phyloP scores from a whole-genome alignment of 148 eudicot genomes.

The Bassia scoparia region DNA sequence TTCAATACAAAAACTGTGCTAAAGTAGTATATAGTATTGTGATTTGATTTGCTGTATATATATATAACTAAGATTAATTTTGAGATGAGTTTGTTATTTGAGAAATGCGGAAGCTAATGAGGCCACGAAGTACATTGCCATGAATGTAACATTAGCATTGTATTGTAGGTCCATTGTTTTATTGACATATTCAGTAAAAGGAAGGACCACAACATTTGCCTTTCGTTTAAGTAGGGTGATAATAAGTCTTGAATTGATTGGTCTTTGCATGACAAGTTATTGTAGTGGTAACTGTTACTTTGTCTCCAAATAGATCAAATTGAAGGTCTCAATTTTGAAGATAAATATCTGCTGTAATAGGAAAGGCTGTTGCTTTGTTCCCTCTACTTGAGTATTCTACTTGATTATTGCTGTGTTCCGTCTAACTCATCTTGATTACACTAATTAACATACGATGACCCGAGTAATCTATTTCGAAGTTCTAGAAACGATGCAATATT shows the following conservation, averaged over 20 bases:
- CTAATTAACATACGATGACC: too few species aligned
- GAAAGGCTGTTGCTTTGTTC: too few species aligned
- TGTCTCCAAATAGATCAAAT: background rate
- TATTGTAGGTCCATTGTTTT: slow-evolving; percentile 24
- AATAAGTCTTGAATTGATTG: slow-evolving; percentile 24
- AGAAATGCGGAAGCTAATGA: slow-evolving; percentile 14
- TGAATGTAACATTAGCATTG: slow-evolving; percentile 13
- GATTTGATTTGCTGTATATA: slow-evolving; percentile 19
- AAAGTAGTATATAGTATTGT: background rate
- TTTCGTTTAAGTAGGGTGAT: slow-evolving; percentile 29
- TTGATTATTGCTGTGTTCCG: too few species aligned
- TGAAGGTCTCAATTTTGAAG: too few species aligned
- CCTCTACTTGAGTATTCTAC: too few species aligned
- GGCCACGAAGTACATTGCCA: slow-evolving; percentile 4
- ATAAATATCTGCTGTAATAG: too few species aligned
- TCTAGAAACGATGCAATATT: too few species aligned
- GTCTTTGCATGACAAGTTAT: slow-evolving; percentile 15
- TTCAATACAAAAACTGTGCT: background rate
- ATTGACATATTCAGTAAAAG: slow-evolving; percentile 20
- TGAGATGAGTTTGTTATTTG: slow-evolving; percentile 11
- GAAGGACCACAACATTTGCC: slow-evolving; percentile 23
- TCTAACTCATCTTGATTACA: too few species aligned
- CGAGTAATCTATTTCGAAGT: too few species aligned
- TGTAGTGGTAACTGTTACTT: slow-evolving; percentile 12
- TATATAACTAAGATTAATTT: slow-evolving; percentile 10